Base-by-base conservation (phyloP, 306 rosid species). In the Fragaria iinumae region DNA sequence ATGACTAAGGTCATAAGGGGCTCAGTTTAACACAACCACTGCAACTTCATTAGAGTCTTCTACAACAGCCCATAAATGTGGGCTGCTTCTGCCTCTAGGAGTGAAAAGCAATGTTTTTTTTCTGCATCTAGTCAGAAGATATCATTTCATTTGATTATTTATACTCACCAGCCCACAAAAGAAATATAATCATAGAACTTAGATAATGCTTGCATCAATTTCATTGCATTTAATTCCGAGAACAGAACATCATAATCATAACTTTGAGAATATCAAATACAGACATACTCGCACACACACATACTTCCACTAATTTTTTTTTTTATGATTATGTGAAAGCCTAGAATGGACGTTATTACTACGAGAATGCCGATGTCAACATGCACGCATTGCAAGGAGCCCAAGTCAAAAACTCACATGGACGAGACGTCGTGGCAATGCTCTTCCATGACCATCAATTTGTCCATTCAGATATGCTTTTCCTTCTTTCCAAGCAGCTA, bases 401-500 rank as follows among this genome's bases (percentile, higher is more conserved):
- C 69, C 79, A 75, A 12, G 77, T 67, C 60, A 45, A 81, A 68
- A 53, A 85, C 98, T 92, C 82, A 95, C 99, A 79, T 90, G 89
- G 79, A 92, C 72, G 55, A 95, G 88, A 77, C 64, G 87, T 83
- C 93, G 87, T 6, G 92, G 76, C 80, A 83, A 73, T 43, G 83
- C 77, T 79, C 92, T 85, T 83, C 97, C 91, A 43, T 76, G 92
- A 32, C 83, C 89, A 84, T 88, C 90, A 75, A 87, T 84, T 77
- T 87, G 91, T 67, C 90, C 89, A 59, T 80, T 87, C 43, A 91
- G 83, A 88, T 90, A 89, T 38, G 88, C 87, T 76, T 95, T 95
- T 77, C 93, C 98, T 77, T 88, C 97, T 87, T 95, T 95, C 99
- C 99, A 95, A 80, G 99, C 97, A 34, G 98, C 88, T 86, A 95